phyloP scores from a whole-genome alignment of 352 stramenopile genomes.

The Globisporangium lucens region DNA sequence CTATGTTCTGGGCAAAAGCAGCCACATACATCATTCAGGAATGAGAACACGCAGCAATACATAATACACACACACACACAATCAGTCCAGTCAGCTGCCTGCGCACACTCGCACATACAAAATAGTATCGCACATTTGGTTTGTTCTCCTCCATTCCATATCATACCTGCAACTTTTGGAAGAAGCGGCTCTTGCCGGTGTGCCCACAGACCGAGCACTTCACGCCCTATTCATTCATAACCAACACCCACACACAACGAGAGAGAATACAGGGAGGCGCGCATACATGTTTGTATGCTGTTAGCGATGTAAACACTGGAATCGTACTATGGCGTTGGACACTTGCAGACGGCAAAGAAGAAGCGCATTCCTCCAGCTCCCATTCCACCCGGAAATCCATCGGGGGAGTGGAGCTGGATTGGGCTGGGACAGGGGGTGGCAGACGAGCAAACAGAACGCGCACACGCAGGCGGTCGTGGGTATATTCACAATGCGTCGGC shows the following conservation, averaged over 20 bases:
- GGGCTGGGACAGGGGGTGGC: background rate
- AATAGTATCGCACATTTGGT: background rate
- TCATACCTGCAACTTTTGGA: constrained; percentile 51
- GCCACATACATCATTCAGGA: background rate
- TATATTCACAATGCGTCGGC: background rate
- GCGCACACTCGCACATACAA: background rate
- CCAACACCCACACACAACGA: background rate
- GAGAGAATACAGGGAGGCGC: background rate
- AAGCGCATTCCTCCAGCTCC: background rate
- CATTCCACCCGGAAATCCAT: background rate
- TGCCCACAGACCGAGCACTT: constrained; percentile 69
- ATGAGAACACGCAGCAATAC: background rate
- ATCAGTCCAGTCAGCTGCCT: background rate
- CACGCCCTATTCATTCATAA: constrained; percentile 24
- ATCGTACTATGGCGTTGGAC: background rate
- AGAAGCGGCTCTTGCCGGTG: constrained; percentile 61
- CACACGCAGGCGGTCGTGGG: background rate
- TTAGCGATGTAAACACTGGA: background rate
- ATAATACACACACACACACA: background rate
- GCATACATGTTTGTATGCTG: background rate
- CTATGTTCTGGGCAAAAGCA: constrained; percentile 25
- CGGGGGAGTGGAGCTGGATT: background rate
- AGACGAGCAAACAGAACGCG: background rate
- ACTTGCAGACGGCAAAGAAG: background rate
- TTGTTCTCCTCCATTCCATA: background rate